A percentile compares a stretch with the other conserved stretches of the same genome.
Evolutionary conservation across 257 asterid species (phyloP).

Genomic region (Solanum stenotomum): DNA sequence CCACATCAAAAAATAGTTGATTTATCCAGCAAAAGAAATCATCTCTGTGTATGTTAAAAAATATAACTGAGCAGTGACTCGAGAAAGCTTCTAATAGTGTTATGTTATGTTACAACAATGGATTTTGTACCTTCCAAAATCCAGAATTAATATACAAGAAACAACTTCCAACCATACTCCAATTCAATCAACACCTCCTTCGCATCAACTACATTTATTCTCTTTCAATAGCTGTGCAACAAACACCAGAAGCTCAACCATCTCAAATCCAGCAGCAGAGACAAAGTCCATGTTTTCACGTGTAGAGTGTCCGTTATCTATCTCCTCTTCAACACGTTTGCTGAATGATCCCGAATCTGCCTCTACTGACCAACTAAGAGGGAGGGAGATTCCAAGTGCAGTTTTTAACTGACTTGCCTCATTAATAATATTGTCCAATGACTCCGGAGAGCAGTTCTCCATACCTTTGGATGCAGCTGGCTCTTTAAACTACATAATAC

Average conservation of each 20-base stretch:
- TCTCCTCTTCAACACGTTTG: constrained; percentile 13
- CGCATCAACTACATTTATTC: neutral
- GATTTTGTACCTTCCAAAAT: neutral
- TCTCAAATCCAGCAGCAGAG: constrained; percentile 83
- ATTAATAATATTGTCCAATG: constrained; percentile 34
- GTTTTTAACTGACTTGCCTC: constrained; percentile 74
- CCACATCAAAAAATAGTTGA: neutral
- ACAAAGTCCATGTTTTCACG: constrained; percentile 58
- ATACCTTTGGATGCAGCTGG: constrained; percentile 14
- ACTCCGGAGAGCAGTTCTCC: constrained; percentile 10
- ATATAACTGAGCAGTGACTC: neutral
- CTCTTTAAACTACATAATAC: constrained; percentile 35
- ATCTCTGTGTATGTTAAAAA: neutral
- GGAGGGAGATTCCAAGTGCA: constrained; percentile 82
- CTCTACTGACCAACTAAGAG: constrained; percentile 67
- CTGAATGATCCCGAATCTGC: constrained; percentile 15
- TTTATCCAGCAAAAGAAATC: neutral
- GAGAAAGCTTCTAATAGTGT: neutral
- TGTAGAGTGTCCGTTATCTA: neutral
- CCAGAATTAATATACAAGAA: neutral
- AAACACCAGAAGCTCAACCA: constrained; percentile 82
- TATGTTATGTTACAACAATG: neutral
- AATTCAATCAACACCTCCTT: neutral
- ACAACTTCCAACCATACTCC: neutral
- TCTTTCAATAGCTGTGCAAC: constrained; percentile 54